Base-by-base conservation (phyloP, 106 monocot genomes). In the Narthecium ossifragum region DNA sequence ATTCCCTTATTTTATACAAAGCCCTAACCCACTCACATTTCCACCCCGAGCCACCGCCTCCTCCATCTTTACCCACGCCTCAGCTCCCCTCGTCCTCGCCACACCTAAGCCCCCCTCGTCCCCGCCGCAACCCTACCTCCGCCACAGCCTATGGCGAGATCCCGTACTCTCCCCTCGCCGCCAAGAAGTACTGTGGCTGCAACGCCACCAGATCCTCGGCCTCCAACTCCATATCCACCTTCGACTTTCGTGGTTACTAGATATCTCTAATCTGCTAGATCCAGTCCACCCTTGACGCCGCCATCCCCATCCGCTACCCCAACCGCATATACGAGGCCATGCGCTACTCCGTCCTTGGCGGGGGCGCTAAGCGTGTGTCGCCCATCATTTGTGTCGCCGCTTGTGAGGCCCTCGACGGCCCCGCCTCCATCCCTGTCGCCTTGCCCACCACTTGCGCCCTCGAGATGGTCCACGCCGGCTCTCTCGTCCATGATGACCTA, bases 401-500 rank as follows among this genome's bases (percentile, higher is more conserved):
- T 33, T 85, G 79, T 69, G 76, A 88, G 65, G 85, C 88, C 69
- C 48, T 88, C 45, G 79, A 76, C 24, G 70, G 31, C 31, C 68
- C 76, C 25, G 70, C 23, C 26, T 66, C 55, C 14, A 65, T 51
- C 8, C 31, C 66, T 39, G 68, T 71, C 29, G 81, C 84, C 15
- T 40, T 79, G 58, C 88, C 93, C 55, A 61, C 88, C 37, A 85
- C 93, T 55, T 67, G 61, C 57, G 85, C 88, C 20, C 79, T 93
- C 33, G 93, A 88, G 77, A 93, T 93, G 88, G 71, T 73, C 67
- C 88, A 93, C 67, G 65, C 88, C 25, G 85, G 85, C 6, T 93
- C 93, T 20, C 93, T 88, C 50, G 75, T 88, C 60, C 93, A 88
- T 62, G 85, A 93, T 62, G 93, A 93, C 55, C 78, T 93, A 38